These are phyloP conservation scores for Ambrosia artemisiifolia DNA, from an alignment of 129 eudicot genomes.

Conservation along the genomic window DNA sequence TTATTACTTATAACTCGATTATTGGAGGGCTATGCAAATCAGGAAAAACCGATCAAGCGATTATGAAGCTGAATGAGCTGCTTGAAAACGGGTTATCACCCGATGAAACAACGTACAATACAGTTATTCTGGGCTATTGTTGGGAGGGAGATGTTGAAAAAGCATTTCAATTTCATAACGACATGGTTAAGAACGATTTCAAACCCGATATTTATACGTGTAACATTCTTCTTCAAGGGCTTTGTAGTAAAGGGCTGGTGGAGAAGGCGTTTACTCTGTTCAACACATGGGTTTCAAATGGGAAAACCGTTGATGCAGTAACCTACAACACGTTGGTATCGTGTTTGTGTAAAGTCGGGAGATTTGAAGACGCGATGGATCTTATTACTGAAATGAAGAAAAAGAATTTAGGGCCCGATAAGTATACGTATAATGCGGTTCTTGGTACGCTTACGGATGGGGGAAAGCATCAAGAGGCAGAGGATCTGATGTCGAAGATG, in stretches of 20 bases:
- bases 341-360: slow-evolving; percentile 66
- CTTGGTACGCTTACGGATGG: slow-evolving; percentile 47
- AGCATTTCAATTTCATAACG: slow-evolving; percentile 75
- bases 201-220: slow-evolving; percentile 65
- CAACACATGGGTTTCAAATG: slow-evolving; percentile 59
- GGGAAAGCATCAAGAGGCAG: slow-evolving; percentile 56
- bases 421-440: slow-evolving; percentile 62
- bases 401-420: slow-evolving; percentile 66
- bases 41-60: slow-evolving; percentile 61
- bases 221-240: slow-evolving; percentile 82
- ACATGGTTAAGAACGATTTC: slow-evolving; percentile 70
- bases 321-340: slow-evolving; percentile 76
- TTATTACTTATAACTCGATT: slow-evolving; percentile 55
- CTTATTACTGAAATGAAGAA: slow-evolving; percentile 67
- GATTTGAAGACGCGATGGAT: slow-evolving; percentile 59
- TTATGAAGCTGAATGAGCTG: slow-evolving; percentile 62
- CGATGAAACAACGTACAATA: slow-evolving; percentile 68
- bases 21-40: slow-evolving; percentile 71
- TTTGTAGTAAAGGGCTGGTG: slow-evolving; percentile 70
- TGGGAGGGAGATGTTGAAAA: slow-evolving; percentile 75
- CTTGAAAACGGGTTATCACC: slow-evolving; percentile 68
- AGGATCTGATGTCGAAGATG: slow-evolving; percentile 49
- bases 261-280: slow-evolving; percentile 78
- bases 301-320: slow-evolving; percentile 59
- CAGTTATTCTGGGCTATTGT: slow-evolving; percentile 73